These are phyloP conservation scores for Aspergillus fijiensis DNA, from an alignment of 2,329 filamentous ascomycete species.

Conservation along the genomic window DNA sequence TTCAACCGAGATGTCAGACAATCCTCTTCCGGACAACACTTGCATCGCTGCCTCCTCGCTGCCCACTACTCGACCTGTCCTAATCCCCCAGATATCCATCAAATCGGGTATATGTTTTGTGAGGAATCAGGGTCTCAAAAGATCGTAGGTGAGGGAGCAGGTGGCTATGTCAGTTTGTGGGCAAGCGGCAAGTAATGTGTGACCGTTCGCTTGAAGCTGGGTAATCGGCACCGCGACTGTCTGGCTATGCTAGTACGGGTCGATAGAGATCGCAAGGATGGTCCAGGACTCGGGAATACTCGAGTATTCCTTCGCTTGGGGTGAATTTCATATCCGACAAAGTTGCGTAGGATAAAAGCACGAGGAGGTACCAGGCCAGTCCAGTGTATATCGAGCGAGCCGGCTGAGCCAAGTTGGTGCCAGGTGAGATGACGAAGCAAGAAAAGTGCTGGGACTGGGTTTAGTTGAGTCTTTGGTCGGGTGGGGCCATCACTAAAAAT, in stretches of 20 bases:
- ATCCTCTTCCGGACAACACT: neutral
- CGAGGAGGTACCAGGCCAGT: too few relatives aligned
- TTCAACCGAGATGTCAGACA: neutral
- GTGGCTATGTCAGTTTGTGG: neutral
- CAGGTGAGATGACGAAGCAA: neutral
- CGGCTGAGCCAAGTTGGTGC: neutral
- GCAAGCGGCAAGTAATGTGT: neutral
- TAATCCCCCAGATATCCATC: neutral
- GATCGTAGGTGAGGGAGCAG: too few relatives aligned
- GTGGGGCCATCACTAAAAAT: neutral
- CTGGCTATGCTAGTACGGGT: too few relatives aligned
- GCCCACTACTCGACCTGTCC: neutral
- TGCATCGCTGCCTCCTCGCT: neutral
- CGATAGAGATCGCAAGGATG: neutral
- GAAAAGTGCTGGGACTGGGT: neutral
- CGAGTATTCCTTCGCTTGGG: too few relatives aligned
- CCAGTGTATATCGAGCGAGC: too few relatives aligned
- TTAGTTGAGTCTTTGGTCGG: neutral
- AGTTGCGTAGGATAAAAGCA: too few relatives aligned
- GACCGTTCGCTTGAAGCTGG: neutral
- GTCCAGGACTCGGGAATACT: too few relatives aligned
- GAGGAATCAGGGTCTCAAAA: neutral
- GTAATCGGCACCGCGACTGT: too few relatives aligned
- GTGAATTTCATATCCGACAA: too few relatives aligned
- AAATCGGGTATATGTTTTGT: neutral